phyloP scores from a whole-genome alignment of 2,329 filamentous ascomycete genomes.

The Alternaria hordeiaustralica region DNA sequence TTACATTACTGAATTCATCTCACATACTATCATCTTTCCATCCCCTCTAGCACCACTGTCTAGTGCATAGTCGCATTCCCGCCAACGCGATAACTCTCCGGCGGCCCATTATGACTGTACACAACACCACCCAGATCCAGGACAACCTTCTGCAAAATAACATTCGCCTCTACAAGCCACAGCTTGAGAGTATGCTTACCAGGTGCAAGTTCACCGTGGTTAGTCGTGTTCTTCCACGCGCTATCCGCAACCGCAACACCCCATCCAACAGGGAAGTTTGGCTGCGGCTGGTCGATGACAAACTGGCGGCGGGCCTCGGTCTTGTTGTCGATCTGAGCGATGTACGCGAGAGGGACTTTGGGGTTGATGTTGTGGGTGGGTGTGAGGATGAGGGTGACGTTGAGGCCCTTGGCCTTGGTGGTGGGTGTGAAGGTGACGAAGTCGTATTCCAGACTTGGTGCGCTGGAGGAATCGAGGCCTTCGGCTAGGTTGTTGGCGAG shows the following conservation, averaged over 20 bases:
- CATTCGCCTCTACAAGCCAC: slow-evolving; percentile 55
- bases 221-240: slow-evolving; percentile 58
- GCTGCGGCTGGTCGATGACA: slow-evolving; percentile 51
- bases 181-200: slow-evolving; percentile 54
- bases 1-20: background rate
- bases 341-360: slow-evolving; percentile 57
- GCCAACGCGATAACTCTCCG: slow-evolving; percentile 48
- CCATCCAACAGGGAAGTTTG: slow-evolving; percentile 58
- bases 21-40: background rate
- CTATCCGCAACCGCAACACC: slow-evolving; percentile 57
- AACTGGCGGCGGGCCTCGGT: slow-evolving; percentile 50
- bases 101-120: slow-evolving; percentile 45
- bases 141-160: slow-evolving; percentile 48
- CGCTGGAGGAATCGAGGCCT: slow-evolving; percentile 34
- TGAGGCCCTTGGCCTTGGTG: slow-evolving; percentile 39
- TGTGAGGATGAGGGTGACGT: slow-evolving; percentile 52
- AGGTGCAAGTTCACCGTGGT: slow-evolving; percentile 36
- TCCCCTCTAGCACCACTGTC: background rate
- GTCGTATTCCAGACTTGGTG: slow-evolving; percentile 46
- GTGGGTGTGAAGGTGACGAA: slow-evolving; percentile 47
- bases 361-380: slow-evolving; percentile 60
- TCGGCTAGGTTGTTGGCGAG: slow-evolving; percentile 37
- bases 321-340: slow-evolving; percentile 56
- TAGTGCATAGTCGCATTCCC: slow-evolving; percentile 11
- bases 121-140: slow-evolving; percentile 44